Evolutionary conservation across 78 protist species (phyloP).

Genomic region (Isochrysis galbana): DNA sequence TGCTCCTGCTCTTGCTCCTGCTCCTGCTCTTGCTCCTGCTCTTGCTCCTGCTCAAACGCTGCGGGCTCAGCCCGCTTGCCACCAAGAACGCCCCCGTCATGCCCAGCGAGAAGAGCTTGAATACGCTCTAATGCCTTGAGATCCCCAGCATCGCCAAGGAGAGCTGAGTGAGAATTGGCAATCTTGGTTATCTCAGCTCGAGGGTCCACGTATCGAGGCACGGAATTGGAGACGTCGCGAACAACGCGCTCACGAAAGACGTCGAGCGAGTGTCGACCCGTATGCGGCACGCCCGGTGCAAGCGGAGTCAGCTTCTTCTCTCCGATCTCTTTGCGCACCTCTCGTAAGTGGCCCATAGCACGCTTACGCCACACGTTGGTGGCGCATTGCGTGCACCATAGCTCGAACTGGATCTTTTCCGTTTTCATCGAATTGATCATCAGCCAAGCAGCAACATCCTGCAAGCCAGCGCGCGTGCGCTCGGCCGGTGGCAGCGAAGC

Average conservation of each 20-base stretch:
- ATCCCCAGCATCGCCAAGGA: background rate
- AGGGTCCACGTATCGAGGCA: background rate
- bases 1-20: slow-evolving; percentile 8
- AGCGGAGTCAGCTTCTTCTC: background rate
- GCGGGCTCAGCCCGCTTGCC: background rate
- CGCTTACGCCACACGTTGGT: slow-evolving; percentile 33
- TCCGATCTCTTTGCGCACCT: background rate
- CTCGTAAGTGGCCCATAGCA: background rate
- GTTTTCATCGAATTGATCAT: slow-evolving; percentile 52
- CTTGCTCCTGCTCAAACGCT: background rate
- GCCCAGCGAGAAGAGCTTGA: background rate
- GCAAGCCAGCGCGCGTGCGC: background rate
- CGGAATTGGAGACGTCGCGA: background rate
- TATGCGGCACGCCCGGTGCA: background rate
- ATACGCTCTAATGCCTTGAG: background rate
- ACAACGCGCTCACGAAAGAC: slow-evolving; percentile 19
- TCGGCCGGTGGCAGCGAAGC: background rate
- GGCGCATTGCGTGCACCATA: slow-evolving; percentile 18
- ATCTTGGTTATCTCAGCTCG: background rate
- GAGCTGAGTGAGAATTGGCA: background rate
- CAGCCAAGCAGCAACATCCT: slow-evolving; percentile 55
- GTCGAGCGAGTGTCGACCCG: background rate
- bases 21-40: slow-evolving; percentile 40
- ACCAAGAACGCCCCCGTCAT: background rate
- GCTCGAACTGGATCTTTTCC: slow-evolving; percentile 53